Conservation (phyloP, 108 stramenopile genomes). For the Pseudonitzschia multistriata region DNA sequence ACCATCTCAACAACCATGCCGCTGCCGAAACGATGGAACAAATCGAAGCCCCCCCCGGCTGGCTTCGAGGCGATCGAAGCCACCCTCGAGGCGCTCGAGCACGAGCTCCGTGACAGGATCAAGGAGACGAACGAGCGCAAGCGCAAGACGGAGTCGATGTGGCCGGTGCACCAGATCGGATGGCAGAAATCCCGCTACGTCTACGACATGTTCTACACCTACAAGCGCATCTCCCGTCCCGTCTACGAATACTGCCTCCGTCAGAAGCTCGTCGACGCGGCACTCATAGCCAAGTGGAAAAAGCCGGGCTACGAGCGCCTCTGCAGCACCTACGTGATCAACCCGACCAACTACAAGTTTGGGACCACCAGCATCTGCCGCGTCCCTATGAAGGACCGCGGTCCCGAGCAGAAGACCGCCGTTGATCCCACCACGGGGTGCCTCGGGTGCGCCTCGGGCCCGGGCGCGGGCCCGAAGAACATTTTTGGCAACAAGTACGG, state of each 20-base stretch:
- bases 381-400: slow-evolving; percentile 80
- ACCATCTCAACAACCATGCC: no score
- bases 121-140: slow-evolving; percentile 96
- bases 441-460: slow-evolving; percentile 95
- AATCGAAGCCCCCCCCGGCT: slow-evolving; percentile 66
- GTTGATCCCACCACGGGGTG: slow-evolving; percentile 96
- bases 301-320: slow-evolving; percentile 99
- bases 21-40: slow-evolving; percentile 59
- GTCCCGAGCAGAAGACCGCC: slow-evolving; percentile 61
- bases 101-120: slow-evolving; percentile 97
- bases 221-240: slow-evolving; percentile 80
- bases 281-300: slow-evolving; percentile 99
- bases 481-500: slow-evolving; percentile 99
- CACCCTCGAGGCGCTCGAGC: slow-evolving; percentile 95
- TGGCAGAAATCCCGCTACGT: slow-evolving; percentile 98
- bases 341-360: slow-evolving; percentile 98
- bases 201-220: slow-evolving; percentile 98
- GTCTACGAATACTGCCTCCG: slow-evolving; percentile 98
- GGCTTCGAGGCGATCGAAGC: slow-evolving; percentile 94
- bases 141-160: slow-evolving; percentile 97
- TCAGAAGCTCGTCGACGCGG: slow-evolving; percentile 95
- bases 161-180: slow-evolving; percentile 99
- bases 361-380: slow-evolving; percentile 97
- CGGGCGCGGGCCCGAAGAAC: slow-evolving; percentile 87
- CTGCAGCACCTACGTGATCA: slow-evolving; percentile 99